Evolutionary conservation across 768 basidiomycete genomes (phyloP), one percentile per base, ranked within the genome.

Genomic region (Suillus brevipes): DNA sequence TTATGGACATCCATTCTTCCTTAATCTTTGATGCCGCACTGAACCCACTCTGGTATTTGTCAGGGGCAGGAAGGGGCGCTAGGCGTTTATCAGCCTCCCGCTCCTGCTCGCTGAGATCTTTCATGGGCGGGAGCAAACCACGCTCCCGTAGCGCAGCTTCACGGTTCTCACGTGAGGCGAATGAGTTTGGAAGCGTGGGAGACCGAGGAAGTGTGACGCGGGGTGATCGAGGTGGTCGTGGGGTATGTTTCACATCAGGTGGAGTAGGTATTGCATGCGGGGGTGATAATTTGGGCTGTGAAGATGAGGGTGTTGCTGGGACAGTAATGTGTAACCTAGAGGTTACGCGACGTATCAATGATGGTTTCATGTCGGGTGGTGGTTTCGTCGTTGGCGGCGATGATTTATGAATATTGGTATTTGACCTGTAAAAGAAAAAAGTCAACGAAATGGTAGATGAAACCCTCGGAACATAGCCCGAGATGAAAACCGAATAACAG

Each of bases 101-200:
- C 74, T 83, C 77, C 60, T 78, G 77, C 49, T 70, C 52, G 52
- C 78, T 81, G 6, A 79, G 73, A 59, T 77, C 76, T 42, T 73
- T 76, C 31, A 65, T 47, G 2, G 83, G 81, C 28, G 88, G 87
- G 2, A 85, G 77, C 45, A 89, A 77, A 0, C 88, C 87, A 38
- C 87, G 82, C 68, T 83, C 87, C 14, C 87, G 82, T 25, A 89
- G 79, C 2, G 88, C 87, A 4, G 85, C 87, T 55, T 87, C 83
- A 25, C 75, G 62, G 25, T 68, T 65, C 7, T 65, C 64, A 47
- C 60, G 72, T 1, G 76, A 76, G 55, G 63, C n/a, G 20, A 73
- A 65, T 31, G 64, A 60, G 43, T 72, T 73, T 0, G 76, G 75
- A 40, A 70, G 69, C 0, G 70, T 58, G 3, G 71, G 66, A 1